A percentile compares a stretch with the other conserved stretches of the same genome.
These are phyloP conservation scores for Schizophyllum amplum DNA, from an alignment of 1,284 basidiomycete species.

Conservation along the genomic window DNA sequence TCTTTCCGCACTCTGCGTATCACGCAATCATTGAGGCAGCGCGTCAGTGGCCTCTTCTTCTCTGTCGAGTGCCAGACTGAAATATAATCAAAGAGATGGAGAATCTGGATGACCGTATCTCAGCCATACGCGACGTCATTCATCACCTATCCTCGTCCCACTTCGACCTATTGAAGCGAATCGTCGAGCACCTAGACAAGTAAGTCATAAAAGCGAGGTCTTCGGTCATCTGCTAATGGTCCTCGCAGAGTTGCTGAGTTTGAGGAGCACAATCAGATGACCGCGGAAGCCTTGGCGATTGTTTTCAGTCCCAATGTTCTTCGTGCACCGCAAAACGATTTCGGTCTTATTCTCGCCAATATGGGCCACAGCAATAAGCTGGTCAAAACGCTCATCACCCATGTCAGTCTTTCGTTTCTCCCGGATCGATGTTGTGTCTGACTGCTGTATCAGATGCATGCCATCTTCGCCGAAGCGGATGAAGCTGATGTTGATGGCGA, in stretches of 20 bases:
- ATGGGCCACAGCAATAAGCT: slow-evolving; percentile 71
- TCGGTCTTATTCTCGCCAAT: slow-evolving; percentile 66
- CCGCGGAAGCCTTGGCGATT: slow-evolving; percentile 71
- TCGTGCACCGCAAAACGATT: slow-evolving; percentile 64
- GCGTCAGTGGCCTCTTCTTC: slow-evolving; percentile 35
- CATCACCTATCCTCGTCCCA: slow-evolving; percentile 61
- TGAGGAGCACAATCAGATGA: slow-evolving; percentile 84
- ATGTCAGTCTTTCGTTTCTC: slow-evolving; percentile 37
- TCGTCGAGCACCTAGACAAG: slow-evolving; percentile 79
- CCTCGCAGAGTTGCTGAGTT: slow-evolving; percentile 65
- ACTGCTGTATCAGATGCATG: neutral
- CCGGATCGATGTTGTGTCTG: neutral
- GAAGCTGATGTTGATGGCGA: slow-evolving; percentile 21
- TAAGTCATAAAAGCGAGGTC: slow-evolving; percentile 22
- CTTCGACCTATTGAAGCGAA: slow-evolving; percentile 66
- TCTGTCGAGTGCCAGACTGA: slow-evolving; percentile 7
- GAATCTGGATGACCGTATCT: slow-evolving; percentile 58
- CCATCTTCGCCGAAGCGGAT: neutral
- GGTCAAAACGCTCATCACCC: slow-evolving; percentile 70
- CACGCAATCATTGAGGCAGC: slow-evolving; percentile 60
- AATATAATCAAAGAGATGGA: slow-evolving; percentile 42
- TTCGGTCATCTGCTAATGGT: slow-evolving; percentile 6
- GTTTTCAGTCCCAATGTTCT: slow-evolving; percentile 77
- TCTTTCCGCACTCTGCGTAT: slow-evolving; percentile 67
- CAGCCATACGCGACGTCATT: slow-evolving; percentile 56